These are phyloP conservation scores for Colletotrichum tanaceti DNA, from an alignment of 2,329 filamentous ascomycete genomes.

Conservation along the genomic window DNA sequence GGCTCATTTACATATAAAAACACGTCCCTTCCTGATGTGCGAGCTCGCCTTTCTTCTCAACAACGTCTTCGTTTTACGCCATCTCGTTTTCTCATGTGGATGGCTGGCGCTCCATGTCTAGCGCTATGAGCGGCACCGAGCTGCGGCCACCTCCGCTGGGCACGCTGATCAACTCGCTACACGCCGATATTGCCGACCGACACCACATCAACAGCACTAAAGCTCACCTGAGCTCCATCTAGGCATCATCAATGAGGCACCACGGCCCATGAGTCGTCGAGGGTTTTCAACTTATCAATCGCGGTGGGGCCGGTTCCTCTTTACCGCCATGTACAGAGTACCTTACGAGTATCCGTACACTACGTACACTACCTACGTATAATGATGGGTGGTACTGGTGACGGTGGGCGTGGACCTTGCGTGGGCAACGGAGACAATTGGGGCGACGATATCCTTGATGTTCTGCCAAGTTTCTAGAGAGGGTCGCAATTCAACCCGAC, in stretches of 20 bases:
- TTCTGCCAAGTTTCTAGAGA: background rate
- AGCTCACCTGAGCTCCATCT: conserved; percentile 10
- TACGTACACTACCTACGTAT: too few relatives aligned
- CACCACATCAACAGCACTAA: conserved; percentile 2
- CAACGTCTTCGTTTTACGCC: background rate
- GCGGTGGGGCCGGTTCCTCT: background rate
- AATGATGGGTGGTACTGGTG: background rate
- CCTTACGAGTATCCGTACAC: too few relatives aligned
- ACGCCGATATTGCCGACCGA: background rate
- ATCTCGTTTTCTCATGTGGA: background rate
- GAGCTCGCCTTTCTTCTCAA: background rate
- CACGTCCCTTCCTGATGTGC: too few relatives aligned
- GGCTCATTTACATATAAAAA: background rate
- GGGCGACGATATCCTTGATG: background rate
- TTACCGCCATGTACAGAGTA: too few relatives aligned
- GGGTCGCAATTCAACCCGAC: too few relatives aligned
- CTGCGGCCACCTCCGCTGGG: background rate
- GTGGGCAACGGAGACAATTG: background rate
- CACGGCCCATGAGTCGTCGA: conserved; percentile 25
- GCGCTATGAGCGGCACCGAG: background rate
- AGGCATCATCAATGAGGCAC: background rate
- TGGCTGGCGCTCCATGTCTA: too few relatives aligned
- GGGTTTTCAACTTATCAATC: conserved; percentile 29
- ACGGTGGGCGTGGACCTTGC: background rate
- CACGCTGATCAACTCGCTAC: background rate